Evolutionary conservation across 352 stramenopile genomes (phyloP), one percentile per base, ranked within the genome.

Genomic region (Phytophthora litchii): DNA sequence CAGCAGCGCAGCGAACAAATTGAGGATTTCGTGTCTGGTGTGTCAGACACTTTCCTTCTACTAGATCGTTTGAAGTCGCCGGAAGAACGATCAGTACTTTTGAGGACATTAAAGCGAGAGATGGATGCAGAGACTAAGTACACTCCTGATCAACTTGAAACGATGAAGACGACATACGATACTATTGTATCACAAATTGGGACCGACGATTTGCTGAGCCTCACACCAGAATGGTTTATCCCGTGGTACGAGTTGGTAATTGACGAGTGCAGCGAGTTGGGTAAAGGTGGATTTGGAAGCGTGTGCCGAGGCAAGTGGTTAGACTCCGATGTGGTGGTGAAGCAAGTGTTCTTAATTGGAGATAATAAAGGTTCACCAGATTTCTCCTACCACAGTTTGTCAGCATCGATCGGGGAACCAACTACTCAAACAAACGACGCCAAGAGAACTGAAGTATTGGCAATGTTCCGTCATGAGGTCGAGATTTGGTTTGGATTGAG

Each of bases 401-500:
- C 41, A 12, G 36, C 7, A 36, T 17, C 11, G 34, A 1, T 34
- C 53, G 7, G 17, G 4, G n/a, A n/a, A n/a, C n/a, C n/a, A n/a
- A n/a, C n/a, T 25, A 20, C 41, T 27, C 3, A 27, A 27, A 5
- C 29, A 10, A 29, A 29, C n/a, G 6, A 10, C 3, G 10, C 20
- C 10, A 46, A 29, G 23, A 27, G 35, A 35, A 17, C 32, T 9
- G 54, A 61, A 41, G 38, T 49, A 2, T n/a, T 32, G 4, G 12
- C 6, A 1, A 63, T 58, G 37, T 68, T 68, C 23, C 44, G 45
- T 12, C 54, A 19, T 1, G 60, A 69, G 32, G 60, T 64, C 2
- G 41, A 54, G 9, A 56, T 69, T 34, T 69, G 60, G 60, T 64
- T 69, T 31, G 25, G 42, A 0, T 27, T 69, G 4, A 60, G 29